Evolutionary conservation across 2,329 filamentous ascomycete species (phyloP).

Genomic region (Pseudocercospora ulei): DNA sequence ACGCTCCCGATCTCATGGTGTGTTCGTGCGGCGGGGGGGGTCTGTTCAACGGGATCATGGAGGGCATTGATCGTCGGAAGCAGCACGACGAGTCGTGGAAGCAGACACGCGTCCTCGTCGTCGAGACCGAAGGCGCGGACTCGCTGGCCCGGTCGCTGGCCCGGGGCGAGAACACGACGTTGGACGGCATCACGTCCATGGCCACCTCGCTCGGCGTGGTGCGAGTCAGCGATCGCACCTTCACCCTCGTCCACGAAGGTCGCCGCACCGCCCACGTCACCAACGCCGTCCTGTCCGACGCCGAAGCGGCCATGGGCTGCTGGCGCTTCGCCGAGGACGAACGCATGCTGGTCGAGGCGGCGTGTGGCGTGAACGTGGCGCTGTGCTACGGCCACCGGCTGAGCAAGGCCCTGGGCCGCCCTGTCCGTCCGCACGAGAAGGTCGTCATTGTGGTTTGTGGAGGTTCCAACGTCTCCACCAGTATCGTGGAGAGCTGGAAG

Average conservation of each 20-base stretch:
- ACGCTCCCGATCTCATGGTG: constrained; percentile 58
- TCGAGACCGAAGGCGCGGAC: constrained; percentile 68
- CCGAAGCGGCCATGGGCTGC: constrained; percentile 68
- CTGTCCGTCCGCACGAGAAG: constrained; percentile 55
- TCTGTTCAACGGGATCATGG: constrained; percentile 64
- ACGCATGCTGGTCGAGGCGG: constrained; percentile 67
- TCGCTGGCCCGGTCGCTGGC: constrained; percentile 54
- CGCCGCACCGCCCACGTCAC: constrained; percentile 43
- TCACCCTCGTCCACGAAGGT: constrained; percentile 49
- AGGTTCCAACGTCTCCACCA: constrained; percentile 45
- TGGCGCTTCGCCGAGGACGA: constrained; percentile 75
- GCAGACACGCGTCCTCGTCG: constrained; percentile 52
- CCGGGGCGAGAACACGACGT: constrained; percentile 46
- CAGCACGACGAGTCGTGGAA: constrained; percentile 23
- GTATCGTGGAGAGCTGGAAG: constrained; percentile 45
- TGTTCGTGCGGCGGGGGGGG: constrained; percentile 75
- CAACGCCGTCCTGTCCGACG: constrained; percentile 59
- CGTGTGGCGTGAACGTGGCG: constrained; percentile 76
- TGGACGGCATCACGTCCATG: constrained; percentile 63
- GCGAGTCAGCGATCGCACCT: constrained; percentile 57
- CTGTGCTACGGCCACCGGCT: constrained; percentile 56
- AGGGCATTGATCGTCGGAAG: constrained; percentile 52
- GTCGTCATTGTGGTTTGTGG: constrained; percentile 82
- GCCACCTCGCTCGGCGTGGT: constrained; percentile 64
- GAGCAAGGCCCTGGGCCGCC: constrained; percentile 49